Conservation (phyloP, 2,329 filamentous ascomycete species). For the Dryadomyces sulphureus region DNA sequence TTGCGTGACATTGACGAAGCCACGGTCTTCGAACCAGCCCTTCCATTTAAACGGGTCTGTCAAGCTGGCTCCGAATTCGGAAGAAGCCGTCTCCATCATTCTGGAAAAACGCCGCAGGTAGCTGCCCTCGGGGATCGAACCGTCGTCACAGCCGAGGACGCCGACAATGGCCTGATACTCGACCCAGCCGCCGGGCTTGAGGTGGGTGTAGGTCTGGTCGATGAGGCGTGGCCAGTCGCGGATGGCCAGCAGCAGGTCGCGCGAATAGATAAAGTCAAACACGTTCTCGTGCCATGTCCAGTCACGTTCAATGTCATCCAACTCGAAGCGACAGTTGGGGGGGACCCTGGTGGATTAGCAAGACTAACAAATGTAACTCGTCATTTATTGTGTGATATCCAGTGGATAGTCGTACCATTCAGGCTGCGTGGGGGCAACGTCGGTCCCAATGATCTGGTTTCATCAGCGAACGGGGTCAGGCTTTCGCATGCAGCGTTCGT, state of each 20-base stretch:
- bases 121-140: constrained; percentile 3
- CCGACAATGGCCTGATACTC: constrained; percentile 8
- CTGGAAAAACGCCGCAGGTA: constrained; percentile 7
- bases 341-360: constrained; percentile 14
- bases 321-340: constrained; percentile 21
- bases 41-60: constrained; percentile 10
- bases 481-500: neutral
- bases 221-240: constrained; percentile 21
- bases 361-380: neutral
- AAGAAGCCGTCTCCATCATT: constrained; percentile 4
- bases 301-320: constrained; percentile 21
- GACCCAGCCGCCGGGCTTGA: constrained; percentile 13
- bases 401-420: constrained; percentile 16
- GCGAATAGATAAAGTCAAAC: constrained; percentile 21
- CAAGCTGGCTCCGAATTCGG: constrained; percentile 7
- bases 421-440: constrained; percentile 36
- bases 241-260: constrained; percentile 13
- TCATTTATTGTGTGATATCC: no score
- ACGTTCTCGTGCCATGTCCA: constrained; percentile 22
- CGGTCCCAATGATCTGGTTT: constrained; percentile 28
- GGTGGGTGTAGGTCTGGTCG: constrained; percentile 18
- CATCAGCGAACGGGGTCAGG: no score
- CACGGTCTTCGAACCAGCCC: constrained; percentile 10
- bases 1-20: constrained; percentile 12
- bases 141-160: constrained; percentile 11